Evolutionary conservation across 352 stramenopile species (phyloP), one percentile per base, ranked within the genome.

Genomic region (Pythium myriotylum): DNA sequence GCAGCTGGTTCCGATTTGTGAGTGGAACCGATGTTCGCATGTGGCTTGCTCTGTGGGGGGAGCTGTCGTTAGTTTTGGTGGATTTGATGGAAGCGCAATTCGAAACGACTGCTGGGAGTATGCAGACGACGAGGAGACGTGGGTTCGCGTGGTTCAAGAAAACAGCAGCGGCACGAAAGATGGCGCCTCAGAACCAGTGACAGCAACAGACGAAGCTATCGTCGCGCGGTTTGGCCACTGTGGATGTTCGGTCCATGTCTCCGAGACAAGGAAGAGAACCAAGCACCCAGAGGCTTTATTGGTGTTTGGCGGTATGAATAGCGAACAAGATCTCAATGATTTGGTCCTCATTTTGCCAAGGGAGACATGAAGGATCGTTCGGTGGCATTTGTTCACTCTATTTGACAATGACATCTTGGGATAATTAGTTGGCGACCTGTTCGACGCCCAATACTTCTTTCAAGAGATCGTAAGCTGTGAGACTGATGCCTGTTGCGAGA

Each of bases 391-490:
- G 14, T 23, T 60, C 26, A 48, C 54, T 62, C 33, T 62, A 51
- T 54, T 54, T 20, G 17, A 26, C 29, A 48, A 45, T 54, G 54
- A 33, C 37, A 46, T 32, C 41, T 16, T 40, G 33, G 17, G 14
- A 43, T 43, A 43, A 41, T 51, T 24, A 16, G 67, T 68, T 68
- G 37, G 62, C 68, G 22, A 87, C 62, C 55, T 71, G 89, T 63
- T 93, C 84, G 51, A 95, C 78, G 20, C 79, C 84, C 57, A 95
- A 70, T n/a, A 92, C 55, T 47, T 95, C 86, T 63, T 95, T 95
- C 26, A 95, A 64, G 22, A 95, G 70, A 79, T 95, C 86, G 67
- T 95, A 95, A 23, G 84, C 76, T 41, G 86, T 95, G 23, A 95
- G 73, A 67, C 86, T 95, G 62, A 95, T 95, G 48, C 86, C 84